Conservation (phyloP, 106 monocot species). For the Gastrodia elata region DNA sequence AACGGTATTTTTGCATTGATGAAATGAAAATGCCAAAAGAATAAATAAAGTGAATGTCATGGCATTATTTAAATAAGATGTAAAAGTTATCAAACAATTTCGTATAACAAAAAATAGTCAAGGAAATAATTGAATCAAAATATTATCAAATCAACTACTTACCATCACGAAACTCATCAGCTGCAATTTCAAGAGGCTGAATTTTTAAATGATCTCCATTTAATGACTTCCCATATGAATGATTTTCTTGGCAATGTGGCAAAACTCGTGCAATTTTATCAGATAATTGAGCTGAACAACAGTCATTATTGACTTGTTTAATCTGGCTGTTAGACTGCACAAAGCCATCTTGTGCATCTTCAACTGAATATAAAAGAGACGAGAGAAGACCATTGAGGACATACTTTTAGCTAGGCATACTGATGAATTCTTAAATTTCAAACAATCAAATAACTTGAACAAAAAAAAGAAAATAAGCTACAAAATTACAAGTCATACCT, state of each 20-base stretch:
- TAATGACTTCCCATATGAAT: not conserved
- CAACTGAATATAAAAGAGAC: slow-evolving; percentile 17
- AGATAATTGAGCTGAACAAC: slow-evolving; percentile 8
- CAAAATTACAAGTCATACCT: slow-evolving; percentile 27
- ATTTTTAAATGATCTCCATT: slow-evolving; percentile 11
- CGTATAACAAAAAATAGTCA: not conserved
- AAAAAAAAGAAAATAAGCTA: not conserved
- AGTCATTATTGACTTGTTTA: slow-evolving; percentile 14
- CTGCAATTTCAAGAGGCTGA: slow-evolving; percentile 5
- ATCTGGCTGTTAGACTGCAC: slow-evolving; percentile 10
- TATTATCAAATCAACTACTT: not conserved
- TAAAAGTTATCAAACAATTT: not conserved
- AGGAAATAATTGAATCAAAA: not conserved
- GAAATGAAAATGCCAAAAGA: not conserved
- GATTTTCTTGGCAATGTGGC: slow-evolving; percentile 15
- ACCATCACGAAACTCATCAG: slow-evolving; percentile 11
- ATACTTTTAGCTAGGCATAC: slow-evolving; percentile 4
- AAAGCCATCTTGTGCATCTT: slow-evolving; percentile 19
- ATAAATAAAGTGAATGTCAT: not conserved
- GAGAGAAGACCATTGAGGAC: not conserved
- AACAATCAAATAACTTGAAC: not conserved
- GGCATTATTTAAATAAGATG: not conserved
- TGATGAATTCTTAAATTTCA: not conserved
- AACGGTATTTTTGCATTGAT: not conserved
- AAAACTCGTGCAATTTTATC: slow-evolving; percentile 13